Evolutionary conservation across 345 rosid genomes (phyloP).

Genomic region (Aquilaria sinensis): DNA sequence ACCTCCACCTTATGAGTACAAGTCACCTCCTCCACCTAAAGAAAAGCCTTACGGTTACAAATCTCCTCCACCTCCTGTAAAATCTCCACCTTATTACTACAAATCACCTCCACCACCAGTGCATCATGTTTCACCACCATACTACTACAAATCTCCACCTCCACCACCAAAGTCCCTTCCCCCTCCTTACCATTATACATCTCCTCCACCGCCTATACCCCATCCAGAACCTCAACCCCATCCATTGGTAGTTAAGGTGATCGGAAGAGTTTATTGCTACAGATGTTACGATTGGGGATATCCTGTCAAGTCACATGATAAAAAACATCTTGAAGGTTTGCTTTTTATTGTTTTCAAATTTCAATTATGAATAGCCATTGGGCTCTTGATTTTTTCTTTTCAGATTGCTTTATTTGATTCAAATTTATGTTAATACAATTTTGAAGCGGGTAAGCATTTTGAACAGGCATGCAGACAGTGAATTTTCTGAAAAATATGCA

Average conservation of each 20-base stretch:
- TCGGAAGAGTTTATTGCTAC: constrained; percentile 52
- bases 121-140: constrained; percentile 5
- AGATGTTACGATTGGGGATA: constrained; percentile 47
- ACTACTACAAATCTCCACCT: constrained; percentile 19
- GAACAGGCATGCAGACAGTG: too few relatives aligned
- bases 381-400: too few relatives aligned
- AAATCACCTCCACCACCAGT: constrained; percentile 6
- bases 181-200: constrained; percentile 6
- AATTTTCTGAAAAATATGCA: too few relatives aligned
- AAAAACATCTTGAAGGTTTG: constrained; percentile 74
- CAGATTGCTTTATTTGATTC: too few relatives aligned
- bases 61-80: constrained; percentile 8
- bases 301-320: constrained; percentile 55
- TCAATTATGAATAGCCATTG: too few relatives aligned
- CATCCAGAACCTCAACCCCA: constrained; percentile 26
- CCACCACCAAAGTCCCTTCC: constrained; percentile 3
- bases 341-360: too few relatives aligned
- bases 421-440: too few relatives aligned
- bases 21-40: too few relatives aligned
- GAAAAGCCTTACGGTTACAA: neutral
- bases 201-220: constrained; percentile 8
- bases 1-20: too few relatives aligned
- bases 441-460: too few relatives aligned
- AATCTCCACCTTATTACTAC: neutral
- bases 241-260: constrained; percentile 28